A percentile compares a stretch with the other conserved stretches of the same genome.
Conservation (phyloP, 345 rosid genomes). For the Rhodamnia rubescens region DNA sequence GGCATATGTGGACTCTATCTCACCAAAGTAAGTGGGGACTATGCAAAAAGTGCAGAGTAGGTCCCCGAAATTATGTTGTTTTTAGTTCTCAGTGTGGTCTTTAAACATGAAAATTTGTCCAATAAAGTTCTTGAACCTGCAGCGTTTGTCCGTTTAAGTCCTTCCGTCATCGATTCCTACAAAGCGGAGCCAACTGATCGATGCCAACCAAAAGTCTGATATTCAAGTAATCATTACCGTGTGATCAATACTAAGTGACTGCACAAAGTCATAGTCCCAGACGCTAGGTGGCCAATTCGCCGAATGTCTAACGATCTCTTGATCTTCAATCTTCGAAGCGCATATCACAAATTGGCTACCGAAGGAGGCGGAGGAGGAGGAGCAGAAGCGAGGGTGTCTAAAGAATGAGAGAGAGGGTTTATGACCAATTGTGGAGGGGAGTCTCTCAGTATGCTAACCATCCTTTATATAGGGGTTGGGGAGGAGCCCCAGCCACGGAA, state of each 20-base stretch:
- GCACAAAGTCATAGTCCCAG: background rate
- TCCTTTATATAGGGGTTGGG: background rate
- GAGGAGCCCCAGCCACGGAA: background rate
- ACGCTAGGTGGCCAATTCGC: background rate
- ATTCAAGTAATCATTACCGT: background rate
- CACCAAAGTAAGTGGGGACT: no score
- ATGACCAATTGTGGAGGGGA: background rate
- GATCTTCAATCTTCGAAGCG: background rate
- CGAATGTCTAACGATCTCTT: background rate
- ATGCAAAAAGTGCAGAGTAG: no score
- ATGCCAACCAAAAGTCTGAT: no score
- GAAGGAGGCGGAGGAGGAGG: background rate
- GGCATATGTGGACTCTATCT: no score
- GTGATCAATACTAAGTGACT: background rate
- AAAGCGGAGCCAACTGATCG: no score
- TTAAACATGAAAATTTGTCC: no score
- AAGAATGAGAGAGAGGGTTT: background rate
- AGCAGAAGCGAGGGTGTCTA: background rate
- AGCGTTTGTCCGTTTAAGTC: no score
- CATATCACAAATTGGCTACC: background rate
- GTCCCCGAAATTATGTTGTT: no score
- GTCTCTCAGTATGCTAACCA: background rate
- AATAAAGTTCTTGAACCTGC: no score
- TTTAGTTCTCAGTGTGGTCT: no score
- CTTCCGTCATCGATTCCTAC: no score